Evolutionary conservation across 78 protist species (phyloP).

Genomic region (Dictyostelium capitatum): DNA sequence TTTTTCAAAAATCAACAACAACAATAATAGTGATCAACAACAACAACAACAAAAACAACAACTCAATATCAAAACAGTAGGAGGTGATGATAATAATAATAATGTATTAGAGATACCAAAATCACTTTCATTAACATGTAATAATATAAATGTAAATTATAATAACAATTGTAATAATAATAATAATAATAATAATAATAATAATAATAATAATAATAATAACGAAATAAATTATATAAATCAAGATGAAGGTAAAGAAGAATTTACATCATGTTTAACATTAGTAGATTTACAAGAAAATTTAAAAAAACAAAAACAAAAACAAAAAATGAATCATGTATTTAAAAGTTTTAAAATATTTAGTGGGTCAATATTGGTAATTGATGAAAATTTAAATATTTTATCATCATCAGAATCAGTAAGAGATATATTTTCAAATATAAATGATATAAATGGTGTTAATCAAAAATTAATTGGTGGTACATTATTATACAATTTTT

Average conservation of each 20-base stretch:
- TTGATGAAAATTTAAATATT: constrained; percentile 25
- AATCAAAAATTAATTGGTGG: background rate
- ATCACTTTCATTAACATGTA: too few relatives aligned
- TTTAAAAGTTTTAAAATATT: constrained; percentile 9
- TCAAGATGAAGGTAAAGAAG: background rate
- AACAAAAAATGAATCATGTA: background rate
- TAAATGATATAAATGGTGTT: constrained; percentile 8
- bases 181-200: too few relatives aligned
- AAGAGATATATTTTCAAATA: constrained; percentile 29
- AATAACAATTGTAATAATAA: background rate
- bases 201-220: background rate
- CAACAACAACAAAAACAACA: background rate
- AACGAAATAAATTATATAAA: background rate
- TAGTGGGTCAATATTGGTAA: constrained; percentile 2
- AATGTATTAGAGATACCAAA: too few relatives aligned
- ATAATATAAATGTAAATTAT: background rate
- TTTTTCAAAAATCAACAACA: background rate
- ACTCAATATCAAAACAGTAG: too few relatives aligned
- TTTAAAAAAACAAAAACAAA: background rate
- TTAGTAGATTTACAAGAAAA: background rate
- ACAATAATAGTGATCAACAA: background rate
- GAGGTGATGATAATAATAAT: background rate
- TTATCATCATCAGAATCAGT: background rate
- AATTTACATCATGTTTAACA: background rate
- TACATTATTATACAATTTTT: background rate